phyloP scores from a whole-genome alignment of 2,329 filamentous ascomycete genomes.

The Paracoccidioides lutzii region DNA sequence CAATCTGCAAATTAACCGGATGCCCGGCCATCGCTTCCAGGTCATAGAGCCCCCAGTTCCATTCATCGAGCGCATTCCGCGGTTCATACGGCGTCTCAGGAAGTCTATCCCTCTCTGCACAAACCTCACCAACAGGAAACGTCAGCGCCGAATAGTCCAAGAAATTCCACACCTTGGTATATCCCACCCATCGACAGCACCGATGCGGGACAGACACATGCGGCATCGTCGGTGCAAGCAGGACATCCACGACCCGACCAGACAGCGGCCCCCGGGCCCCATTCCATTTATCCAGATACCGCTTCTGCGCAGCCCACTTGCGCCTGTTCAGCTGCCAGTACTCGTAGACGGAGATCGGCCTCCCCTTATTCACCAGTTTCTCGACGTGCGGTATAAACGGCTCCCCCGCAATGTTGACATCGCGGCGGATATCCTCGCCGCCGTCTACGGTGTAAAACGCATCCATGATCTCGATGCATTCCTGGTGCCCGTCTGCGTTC shows the following conservation, averaged over 20 bases:
- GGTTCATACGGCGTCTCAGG: constrained; percentile 29
- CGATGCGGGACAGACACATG: constrained; percentile 41
- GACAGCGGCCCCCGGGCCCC: constrained; percentile 29
- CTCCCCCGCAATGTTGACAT: constrained; percentile 44
- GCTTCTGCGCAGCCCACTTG: constrained; percentile 42
- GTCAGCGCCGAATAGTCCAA: constrained; percentile 49
- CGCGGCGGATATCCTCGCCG: constrained; percentile 47
- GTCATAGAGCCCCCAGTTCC: constrained; percentile 40
- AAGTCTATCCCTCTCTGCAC: constrained; percentile 28
- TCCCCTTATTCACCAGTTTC: constrained; percentile 39
- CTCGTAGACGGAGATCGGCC: constrained; percentile 47
- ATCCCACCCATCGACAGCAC: constrained; percentile 39
- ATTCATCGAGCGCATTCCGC: constrained; percentile 39
- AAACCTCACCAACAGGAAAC: constrained; percentile 41
- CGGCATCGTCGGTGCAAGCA: constrained; percentile 48
- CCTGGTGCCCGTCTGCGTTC: constrained; percentile 39
- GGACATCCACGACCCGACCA: constrained; percentile 40
- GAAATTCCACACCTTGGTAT: constrained; percentile 51
- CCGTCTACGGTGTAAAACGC: constrained; percentile 50
- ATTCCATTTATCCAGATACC: constrained; percentile 49
- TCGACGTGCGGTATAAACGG: constrained; percentile 48
- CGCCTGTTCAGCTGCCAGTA: constrained; percentile 56
- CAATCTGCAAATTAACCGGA: constrained; percentile 42
- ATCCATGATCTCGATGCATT: constrained; percentile 49
- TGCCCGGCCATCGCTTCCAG: constrained; percentile 30